phyloP scores from a whole-genome alignment of 306 rosid genomes.

The Inga laurina region DNA sequence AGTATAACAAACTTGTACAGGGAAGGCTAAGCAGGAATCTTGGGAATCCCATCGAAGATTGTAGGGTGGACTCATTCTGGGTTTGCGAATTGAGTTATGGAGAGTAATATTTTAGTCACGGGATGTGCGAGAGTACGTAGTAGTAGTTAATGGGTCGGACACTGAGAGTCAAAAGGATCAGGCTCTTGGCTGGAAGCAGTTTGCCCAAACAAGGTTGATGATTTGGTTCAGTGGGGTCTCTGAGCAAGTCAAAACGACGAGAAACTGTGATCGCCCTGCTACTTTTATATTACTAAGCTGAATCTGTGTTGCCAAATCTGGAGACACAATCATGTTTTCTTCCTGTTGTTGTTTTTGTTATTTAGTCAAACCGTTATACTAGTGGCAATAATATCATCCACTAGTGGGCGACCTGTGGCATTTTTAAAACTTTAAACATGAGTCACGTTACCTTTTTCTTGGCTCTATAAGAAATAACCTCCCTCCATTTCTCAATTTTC shows the following conservation, averaged over 20 bases:
- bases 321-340: constrained; percentile 27
- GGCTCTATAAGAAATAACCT: background rate
- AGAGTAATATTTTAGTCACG: constrained; percentile 32
- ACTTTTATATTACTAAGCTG: constrained; percentile 21
- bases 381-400: background rate
- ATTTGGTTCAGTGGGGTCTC: background rate
- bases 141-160: constrained; percentile 38
- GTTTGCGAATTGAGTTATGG: constrained; percentile 5
- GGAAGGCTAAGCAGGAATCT: background rate
- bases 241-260: constrained; percentile 50
- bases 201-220: constrained; percentile 26
- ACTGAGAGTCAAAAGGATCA: constrained; percentile 29
- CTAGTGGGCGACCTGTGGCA: background rate
- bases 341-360: constrained; percentile 19
- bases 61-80: background rate
- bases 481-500: background rate
- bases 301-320: constrained; percentile 38
- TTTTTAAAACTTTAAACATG: background rate
- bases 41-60: background rate
- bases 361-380: constrained; percentile 24
- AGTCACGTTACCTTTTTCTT: background rate
- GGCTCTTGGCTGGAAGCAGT: constrained; percentile 34
- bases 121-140: constrained; percentile 5
- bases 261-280: constrained; percentile 30
- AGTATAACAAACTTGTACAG: background rate